Conservation (phyloP, 768 basidiomycete species). For the Podaxis carcinomalis region DNA sequence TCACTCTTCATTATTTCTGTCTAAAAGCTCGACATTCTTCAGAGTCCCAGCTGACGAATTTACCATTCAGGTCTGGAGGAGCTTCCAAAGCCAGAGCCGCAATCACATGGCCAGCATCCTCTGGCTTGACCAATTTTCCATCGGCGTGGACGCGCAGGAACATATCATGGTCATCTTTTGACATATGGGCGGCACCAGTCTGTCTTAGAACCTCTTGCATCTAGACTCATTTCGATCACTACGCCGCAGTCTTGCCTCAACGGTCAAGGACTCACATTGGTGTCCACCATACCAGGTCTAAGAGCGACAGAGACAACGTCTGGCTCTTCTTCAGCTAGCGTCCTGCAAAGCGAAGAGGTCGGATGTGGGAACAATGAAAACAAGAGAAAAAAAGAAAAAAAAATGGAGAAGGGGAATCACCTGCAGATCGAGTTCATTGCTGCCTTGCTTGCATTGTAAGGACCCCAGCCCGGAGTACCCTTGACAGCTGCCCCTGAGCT, state of each 20-base stretch:
- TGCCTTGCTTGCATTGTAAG: slow-evolving; percentile 83
- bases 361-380: neutral
- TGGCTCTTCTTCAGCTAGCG: slow-evolving; percentile 82
- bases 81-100: slow-evolving; percentile 71
- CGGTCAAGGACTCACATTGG: slow-evolving; percentile 46
- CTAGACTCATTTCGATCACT: slow-evolving; percentile 31
- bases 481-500: slow-evolving; percentile 83
- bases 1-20: slow-evolving; percentile 16
- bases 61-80: slow-evolving; percentile 58
- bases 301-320: slow-evolving; percentile 69
- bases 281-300: slow-evolving; percentile 87
- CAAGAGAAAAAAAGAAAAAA: neutral
- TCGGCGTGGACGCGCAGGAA: slow-evolving; percentile 57
- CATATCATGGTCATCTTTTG: slow-evolving; percentile 43
- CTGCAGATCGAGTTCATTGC: slow-evolving; percentile 85
- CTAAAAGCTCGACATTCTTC: slow-evolving; percentile 61
- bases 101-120: slow-evolving; percentile 73
- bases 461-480: slow-evolving; percentile 67
- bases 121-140: slow-evolving; percentile 72
- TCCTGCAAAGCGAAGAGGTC: slow-evolving; percentile 39
- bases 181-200: slow-evolving; percentile 51
- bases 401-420: slow-evolving; percentile 26
- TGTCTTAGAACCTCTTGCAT: slow-evolving; percentile 65
- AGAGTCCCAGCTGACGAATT: slow-evolving; percentile 80
- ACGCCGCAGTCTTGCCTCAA: neutral